Conservation (phyloP, 1,284 basidiomycete genomes). For the Malassezia sympodialis region DNA sequence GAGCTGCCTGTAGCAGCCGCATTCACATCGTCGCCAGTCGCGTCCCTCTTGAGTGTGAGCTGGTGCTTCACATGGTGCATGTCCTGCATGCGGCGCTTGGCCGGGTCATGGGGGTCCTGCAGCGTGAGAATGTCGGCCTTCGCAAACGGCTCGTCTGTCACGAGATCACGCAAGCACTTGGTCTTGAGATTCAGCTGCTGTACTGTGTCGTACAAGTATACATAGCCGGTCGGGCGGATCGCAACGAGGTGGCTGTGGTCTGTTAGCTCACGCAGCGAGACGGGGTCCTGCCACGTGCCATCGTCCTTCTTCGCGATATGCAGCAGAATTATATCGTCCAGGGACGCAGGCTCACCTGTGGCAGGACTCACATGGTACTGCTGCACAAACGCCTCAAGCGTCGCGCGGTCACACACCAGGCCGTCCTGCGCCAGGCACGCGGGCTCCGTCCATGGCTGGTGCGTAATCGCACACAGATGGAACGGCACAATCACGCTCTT, state of each 20-base stretch:
- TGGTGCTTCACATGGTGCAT: conserved; percentile 41
- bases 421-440: conserved; percentile 67
- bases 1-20: conserved; percentile 42
- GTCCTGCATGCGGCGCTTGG: conserved; percentile 11
- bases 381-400: conserved; percentile 80
- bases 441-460: conserved; percentile 79
- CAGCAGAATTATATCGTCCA: conserved; percentile 72
- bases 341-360: conserved; percentile 67
- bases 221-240: conserved; percentile 60
- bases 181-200: conserved; percentile 62
- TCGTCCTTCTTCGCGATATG: conserved; percentile 60
- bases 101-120: conserved; percentile 49
- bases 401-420: conserved; percentile 50
- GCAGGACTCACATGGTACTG: conserved; percentile 66
- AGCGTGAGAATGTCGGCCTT: conserved; percentile 84
- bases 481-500: conserved; percentile 59
- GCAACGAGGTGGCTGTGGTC: conserved; percentile 51
- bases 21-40: conserved; percentile 37
- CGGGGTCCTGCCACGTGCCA: conserved; percentile 47
- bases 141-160: conserved; percentile 67
- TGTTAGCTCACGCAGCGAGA: conserved; percentile 53
- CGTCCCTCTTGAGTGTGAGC: conserved; percentile 23
- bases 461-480: conserved; percentile 83
- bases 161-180: conserved; percentile 63
- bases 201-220: conserved; percentile 68